These are phyloP conservation scores for Neltuma alba DNA, from an alignment of 306 rosid species.

Conservation along the genomic window DNA sequence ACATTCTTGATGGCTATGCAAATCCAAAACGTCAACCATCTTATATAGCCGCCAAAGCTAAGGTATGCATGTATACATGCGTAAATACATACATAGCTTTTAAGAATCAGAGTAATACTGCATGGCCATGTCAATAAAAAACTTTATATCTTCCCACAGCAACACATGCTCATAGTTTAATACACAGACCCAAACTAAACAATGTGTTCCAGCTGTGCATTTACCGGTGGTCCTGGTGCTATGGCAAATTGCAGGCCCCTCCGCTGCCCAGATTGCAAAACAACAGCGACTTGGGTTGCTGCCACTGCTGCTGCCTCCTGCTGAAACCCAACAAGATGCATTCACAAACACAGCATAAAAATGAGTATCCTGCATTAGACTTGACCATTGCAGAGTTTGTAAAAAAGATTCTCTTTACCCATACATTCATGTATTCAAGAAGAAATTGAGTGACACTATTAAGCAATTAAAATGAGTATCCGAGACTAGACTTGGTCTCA, in stretches of 20 bases:
- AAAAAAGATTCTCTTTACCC: too few species aligned
- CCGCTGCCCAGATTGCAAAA: conserved; percentile 82
- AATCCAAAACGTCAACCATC: conserved; percentile 15
- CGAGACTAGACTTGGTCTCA: too few species aligned
- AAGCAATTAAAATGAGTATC: too few species aligned
- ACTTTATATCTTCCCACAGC: conserved; percentile 32
- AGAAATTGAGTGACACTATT: too few species aligned
- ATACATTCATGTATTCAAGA: too few species aligned
- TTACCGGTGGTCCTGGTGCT: conserved; percentile 63
- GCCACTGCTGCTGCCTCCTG: conserved; percentile 96
- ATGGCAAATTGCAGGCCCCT: conserved; percentile 80
- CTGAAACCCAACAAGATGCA: conserved; percentile 29
- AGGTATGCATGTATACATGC: conserved; percentile 21
- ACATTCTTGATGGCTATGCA: not conserved
- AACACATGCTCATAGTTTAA: conserved; percentile 24
- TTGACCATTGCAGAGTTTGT: too few species aligned
- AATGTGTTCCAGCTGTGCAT: conserved; percentile 57
- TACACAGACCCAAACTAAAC: conserved; percentile 47
- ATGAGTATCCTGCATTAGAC: not conserved
- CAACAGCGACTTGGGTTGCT: conserved; percentile 96
- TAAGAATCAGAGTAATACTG: conserved; percentile 22
- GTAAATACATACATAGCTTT: conserved; percentile 22
- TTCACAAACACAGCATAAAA: conserved; percentile 5
- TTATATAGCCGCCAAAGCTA: conserved; percentile 10
- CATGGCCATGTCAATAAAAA: conserved; percentile 34